Base-by-base conservation (phyloP, 345 rosid genomes). In the Arabidopsis thaliana region DNA sequence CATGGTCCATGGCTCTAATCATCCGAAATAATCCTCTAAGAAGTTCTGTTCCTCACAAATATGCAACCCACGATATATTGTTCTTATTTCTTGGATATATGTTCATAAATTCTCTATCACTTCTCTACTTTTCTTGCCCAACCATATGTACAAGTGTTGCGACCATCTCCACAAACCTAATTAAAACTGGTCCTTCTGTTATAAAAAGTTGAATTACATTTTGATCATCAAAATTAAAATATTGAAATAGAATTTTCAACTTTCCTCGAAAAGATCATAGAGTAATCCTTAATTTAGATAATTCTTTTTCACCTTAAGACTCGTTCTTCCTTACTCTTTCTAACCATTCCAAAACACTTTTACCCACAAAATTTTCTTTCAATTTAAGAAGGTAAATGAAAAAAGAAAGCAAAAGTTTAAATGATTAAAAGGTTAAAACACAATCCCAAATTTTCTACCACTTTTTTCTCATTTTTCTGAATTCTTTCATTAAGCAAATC, bases 281-380 rank as follows among this genome's bases (percentile, higher is more conserved):
- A 44, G 22, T 5, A 36, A 55, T 63, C 45, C 66, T 77, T 63
- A 70, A 59, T 46, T 44, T 77, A 70, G 75, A 46, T 28, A 0
- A 22, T 63, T 50, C 33, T 32, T 6, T 53, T 48, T 40, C 14
- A 77, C 80, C 76, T 57, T 2, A 41, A 57, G 72, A 71, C 77
- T 64, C 81, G 81, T 65, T 71, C 76, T n/a, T 59, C 42, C 40
- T 32, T 49, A 8, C 67, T 33, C 67, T 22, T 63, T 58, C 52
- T 64, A 40, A 46, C 56, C 59, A 30, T 62, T 36, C 5, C 28
- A 34, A 33, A 16, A 24, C 24, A 61, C 24, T 60, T 64, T 10
- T 20, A 49, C 62, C 71, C 67, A 65, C 68, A 58, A 32, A 32
- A 23, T 14, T 4, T 63, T 63, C 24, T 70, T 48, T 48, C 61